phyloP scores from a whole-genome alignment of 306 rosid genomes.

The Coriaria nepalensis region DNA sequence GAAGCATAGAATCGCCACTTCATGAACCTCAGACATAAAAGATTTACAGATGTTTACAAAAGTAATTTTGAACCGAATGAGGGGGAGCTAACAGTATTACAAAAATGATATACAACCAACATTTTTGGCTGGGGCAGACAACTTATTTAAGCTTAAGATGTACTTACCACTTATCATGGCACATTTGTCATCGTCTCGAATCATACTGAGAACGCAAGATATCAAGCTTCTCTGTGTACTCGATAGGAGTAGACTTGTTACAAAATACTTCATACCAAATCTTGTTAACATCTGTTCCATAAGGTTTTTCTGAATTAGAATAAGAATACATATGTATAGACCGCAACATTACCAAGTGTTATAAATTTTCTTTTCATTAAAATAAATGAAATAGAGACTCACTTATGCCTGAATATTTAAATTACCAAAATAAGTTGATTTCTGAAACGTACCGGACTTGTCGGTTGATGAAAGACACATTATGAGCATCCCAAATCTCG shows the following conservation, averaged over 20 bases:
- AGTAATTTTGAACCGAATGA: too few relatives aligned
- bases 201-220: conserved; percentile 53
- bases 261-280: conserved; percentile 74
- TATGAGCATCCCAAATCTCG: conserved; percentile 65
- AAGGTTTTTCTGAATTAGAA: conserved; percentile 11
- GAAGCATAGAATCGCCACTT: too few relatives aligned
- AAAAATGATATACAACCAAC: conserved; percentile 7
- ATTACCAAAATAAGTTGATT: not conserved
- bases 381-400: too few relatives aligned
- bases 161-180: conserved; percentile 1
- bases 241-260: conserved; percentile 51
- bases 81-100: not conserved
- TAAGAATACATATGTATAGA: not conserved
- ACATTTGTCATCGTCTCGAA: conserved; percentile 20
- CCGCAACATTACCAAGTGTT: not conserved
- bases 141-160: not conserved
- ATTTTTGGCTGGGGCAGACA: not conserved
- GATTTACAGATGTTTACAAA: too few relatives aligned
- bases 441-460: conserved; percentile 47
- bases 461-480: conserved; percentile 63
- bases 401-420: not conserved
- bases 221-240: conserved; percentile 56
- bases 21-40: too few relatives aligned
- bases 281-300: conserved; percentile 48
- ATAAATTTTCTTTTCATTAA: too few relatives aligned